Evolutionary conservation across 2,329 filamentous ascomycete genomes (phyloP), one percentile per base, ranked within the genome.

Genomic region (Cucurbitaria berberidis): DNA sequence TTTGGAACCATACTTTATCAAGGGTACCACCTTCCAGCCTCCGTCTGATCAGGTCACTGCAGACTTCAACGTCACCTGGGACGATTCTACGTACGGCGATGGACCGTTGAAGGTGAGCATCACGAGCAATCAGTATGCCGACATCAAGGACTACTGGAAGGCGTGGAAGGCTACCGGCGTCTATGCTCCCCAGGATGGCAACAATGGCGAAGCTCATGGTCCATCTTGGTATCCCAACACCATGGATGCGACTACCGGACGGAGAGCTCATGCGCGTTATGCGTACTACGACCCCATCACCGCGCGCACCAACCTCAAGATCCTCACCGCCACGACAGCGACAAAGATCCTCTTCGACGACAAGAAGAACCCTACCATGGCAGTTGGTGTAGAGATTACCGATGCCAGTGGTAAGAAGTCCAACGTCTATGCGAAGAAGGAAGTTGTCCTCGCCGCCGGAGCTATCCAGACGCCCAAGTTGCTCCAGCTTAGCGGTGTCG

Each of bases 381-480:
- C 63, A 3, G 57, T 41, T 29, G 63, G 64, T 46, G 52, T 68
- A 9, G 48, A 66, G 35, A 59, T 65, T 24, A 59, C 53, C 4
- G 57, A 39, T 24, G 46, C 46, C n/a, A 45, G 51, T 9, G 48
- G 53, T n/a, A 57, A 62, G 32, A 58, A 43, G 2, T 54, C 47
- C 6, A 57, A 42, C 10, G 59, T 70, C 3, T 59, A 57, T n/a
- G 68, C 66, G 1, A 64, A 57, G 46, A 69, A 66, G 46, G 86
- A 89, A 63, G 79, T 88, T 9, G 79, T 89, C 22, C 68, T 89
- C 1, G 84, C 84, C 1, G 86, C 86, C 1, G 81, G 78, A 24
- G 74, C 68, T 84, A 44, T 80, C 81, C 60, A 85, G 82, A 8
- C 86, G 80, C 2, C 83, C 82, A 69, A 74, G 87, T 16, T 78